A percentile compares a stretch with the other conserved stretches of the same genome.
Evolutionary conservation across 352 stramenopile genomes (phyloP).

Genomic region (Pelagophyceae sp.): DNA sequence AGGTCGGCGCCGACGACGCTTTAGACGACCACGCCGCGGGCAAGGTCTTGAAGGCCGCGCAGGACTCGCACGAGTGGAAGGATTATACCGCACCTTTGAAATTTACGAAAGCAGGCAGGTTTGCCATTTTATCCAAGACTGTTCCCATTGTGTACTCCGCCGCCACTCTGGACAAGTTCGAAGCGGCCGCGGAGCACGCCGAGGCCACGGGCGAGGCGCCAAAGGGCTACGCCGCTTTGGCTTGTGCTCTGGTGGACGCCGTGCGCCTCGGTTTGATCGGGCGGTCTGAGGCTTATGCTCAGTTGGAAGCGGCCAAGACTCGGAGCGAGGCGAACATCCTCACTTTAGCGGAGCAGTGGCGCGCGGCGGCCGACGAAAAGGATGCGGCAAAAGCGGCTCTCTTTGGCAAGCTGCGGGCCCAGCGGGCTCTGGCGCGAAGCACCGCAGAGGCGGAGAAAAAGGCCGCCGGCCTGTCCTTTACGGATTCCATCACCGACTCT

Average conservation of each 20-base stretch:
- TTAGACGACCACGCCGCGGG: neutral
- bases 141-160: neutral
- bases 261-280: neutral
- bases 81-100: neutral
- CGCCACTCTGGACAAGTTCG: neutral
- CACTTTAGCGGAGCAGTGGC: neutral
- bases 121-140: neutral
- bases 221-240: neutral
- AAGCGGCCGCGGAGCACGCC: neutral
- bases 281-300: neutral
- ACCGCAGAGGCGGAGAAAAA: neutral
- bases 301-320: neutral
- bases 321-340: neutral
- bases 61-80: neutral
- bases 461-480: neutral
- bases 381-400: neutral
- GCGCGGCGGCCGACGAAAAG: neutral
- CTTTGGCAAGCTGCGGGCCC: neutral
- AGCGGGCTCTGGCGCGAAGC: neutral
- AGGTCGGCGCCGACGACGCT: neutral
- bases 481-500: neutral
- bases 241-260: neutral
- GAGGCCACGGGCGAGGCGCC: neutral
- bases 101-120: neutral
- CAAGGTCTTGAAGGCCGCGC: neutral